phyloP scores from a whole-genome alignment of 345 rosid genomes.

The Laguncularia racemosa region DNA sequence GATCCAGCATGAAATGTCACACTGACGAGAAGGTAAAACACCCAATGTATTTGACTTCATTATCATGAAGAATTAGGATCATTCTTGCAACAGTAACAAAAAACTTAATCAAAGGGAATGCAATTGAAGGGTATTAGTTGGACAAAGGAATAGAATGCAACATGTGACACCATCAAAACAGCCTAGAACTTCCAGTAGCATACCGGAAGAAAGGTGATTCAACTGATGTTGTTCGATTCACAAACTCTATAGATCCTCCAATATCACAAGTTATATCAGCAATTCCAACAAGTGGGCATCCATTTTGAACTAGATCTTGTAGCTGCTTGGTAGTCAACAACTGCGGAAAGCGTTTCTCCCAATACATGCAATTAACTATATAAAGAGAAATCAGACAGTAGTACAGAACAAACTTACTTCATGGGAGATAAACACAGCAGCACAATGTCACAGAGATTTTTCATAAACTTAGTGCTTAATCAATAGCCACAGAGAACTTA shows the following conservation, averaged over 20 bases:
- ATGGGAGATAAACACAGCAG: too few relatives aligned
- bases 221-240: conserved; percentile 57
- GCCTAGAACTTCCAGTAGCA: neutral
- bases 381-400: conserved; percentile 3
- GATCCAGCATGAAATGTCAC: too few relatives aligned
- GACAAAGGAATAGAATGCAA: neutral
- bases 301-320: conserved; percentile 48
- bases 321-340: conserved; percentile 62
- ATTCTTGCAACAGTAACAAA: too few relatives aligned
- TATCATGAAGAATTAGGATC: too few relatives aligned
- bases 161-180: neutral
- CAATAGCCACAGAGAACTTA: too few relatives aligned
- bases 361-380: conserved; percentile 93
- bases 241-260: conserved; percentile 82
- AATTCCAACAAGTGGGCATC: conserved; percentile 77
- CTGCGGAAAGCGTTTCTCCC: conserved; percentile 88
- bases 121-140: too few relatives aligned
- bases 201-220: conserved; percentile 93
- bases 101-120: too few relatives aligned
- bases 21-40: too few relatives aligned
- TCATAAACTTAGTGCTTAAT: too few relatives aligned
- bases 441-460: too few relatives aligned
- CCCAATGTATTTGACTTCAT: too few relatives aligned
- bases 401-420: too few relatives aligned
- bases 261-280: conserved; percentile 91